Conservation (phyloP, 1,139 yeast genomes). For the Hansenula sp. region DNA sequence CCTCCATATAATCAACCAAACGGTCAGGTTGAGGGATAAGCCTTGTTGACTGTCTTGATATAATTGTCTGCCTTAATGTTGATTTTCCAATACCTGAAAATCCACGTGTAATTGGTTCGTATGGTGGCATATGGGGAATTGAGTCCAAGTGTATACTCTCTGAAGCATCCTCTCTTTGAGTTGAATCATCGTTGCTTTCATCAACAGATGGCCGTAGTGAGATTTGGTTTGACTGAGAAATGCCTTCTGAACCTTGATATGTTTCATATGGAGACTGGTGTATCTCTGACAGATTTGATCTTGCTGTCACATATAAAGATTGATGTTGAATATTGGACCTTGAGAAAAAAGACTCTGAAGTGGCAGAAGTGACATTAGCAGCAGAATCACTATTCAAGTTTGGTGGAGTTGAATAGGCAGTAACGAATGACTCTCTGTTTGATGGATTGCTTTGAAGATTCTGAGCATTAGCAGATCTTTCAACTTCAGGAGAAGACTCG, state of each 20-base stretch:
- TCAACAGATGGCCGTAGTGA: too few species aligned
- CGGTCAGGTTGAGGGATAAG: conserved; percentile 25
- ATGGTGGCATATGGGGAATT: conserved; percentile 10
- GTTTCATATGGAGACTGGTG: neutral
- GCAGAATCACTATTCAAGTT: too few species aligned
- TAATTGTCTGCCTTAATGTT: conserved; percentile 25
- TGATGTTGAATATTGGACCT: too few species aligned
- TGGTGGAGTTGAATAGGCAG: neutral
- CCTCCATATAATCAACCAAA: conserved; percentile 44
- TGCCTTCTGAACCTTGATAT: neutral
- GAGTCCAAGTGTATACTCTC: neutral
- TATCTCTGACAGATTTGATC: neutral
- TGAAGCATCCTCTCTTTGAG: neutral
- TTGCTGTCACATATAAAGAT: neutral
- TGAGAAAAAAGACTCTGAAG: too few species aligned
- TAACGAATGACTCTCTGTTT: neutral
- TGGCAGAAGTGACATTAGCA: too few species aligned
- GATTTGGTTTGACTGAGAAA: too few species aligned
- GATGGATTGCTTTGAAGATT: too few species aligned
- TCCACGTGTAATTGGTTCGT: conserved; percentile 4
- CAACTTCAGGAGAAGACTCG: too few species aligned
- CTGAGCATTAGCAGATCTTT: too few species aligned
- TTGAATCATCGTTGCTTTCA: neutral
- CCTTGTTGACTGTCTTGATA: conserved; percentile 25
- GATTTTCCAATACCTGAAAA: conserved; percentile 10